Conservation (phyloP, 129 eudicot genomes). For the Cynara cardunculus region DNA sequence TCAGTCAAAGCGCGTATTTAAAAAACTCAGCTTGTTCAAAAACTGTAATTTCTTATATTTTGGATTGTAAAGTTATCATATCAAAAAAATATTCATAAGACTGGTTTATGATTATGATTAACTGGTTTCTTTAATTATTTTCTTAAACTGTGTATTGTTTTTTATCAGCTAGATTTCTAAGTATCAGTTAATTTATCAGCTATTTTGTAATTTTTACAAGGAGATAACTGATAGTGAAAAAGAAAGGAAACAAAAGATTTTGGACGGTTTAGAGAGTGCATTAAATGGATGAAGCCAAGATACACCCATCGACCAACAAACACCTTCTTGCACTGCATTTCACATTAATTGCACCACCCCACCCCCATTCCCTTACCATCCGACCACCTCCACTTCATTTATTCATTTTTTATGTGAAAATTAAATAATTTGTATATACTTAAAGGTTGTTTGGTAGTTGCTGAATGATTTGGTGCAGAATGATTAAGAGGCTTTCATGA, state of each 20-base stretch:
- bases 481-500: too few species aligned
- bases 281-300: constrained; percentile 31
- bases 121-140: neutral
- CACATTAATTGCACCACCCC: constrained; percentile 27
- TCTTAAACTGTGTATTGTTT: too few species aligned
- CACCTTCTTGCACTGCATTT: constrained; percentile 26
- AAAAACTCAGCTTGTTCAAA: neutral
- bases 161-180: neutral
- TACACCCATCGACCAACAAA: constrained; percentile 32
- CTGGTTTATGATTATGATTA: neutral
- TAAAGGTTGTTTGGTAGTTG: too few species aligned
- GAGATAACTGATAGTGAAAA: neutral
- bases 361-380: constrained; percentile 14
- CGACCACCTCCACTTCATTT: constrained; percentile 15
- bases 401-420: neutral
- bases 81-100: neutral
- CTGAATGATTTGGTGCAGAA: too few species aligned
- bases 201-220: neutral
- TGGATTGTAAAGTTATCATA: neutral
- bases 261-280: constrained; percentile 13
- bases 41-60: neutral
- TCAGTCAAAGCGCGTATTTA: neutral
- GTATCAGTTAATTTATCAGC: neutral
- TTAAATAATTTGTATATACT: too few species aligned
- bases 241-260: neutral